These are phyloP conservation scores for Heritiera littoralis DNA, from an alignment of 345 rosid species.

Conservation along the genomic window DNA sequence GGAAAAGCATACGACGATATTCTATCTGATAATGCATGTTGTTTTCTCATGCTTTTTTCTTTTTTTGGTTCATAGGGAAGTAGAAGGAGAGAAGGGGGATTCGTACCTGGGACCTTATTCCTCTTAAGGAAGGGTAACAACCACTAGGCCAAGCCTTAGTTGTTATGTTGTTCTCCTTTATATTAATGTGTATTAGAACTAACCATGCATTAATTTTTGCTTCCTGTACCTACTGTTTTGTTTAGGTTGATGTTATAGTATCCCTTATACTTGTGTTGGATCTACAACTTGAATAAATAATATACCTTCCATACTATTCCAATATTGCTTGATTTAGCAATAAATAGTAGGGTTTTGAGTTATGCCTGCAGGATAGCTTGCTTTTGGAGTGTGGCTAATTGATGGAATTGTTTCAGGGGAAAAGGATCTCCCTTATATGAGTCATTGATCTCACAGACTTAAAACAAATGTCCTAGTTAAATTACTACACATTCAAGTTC, in stretches of 20 bases:
- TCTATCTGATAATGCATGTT: constrained; percentile 5
- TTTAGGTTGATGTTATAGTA: neutral
- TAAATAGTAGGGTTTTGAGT: constrained; percentile 1
- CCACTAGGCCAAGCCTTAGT: too few species aligned
- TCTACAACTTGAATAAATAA: too few species aligned
- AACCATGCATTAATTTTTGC: neutral
- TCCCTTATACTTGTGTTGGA: too few species aligned
- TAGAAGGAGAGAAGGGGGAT: too few species aligned
- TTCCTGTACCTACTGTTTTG: neutral
- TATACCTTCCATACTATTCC: too few species aligned
- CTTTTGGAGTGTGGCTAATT: neutral
- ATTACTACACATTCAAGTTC: neutral
- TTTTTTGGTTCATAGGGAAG: too few species aligned
- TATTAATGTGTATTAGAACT: neutral
- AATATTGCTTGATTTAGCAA: neutral
- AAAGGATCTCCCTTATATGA: neutral
- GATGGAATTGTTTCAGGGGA: constrained; percentile 7
- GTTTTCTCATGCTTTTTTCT: neutral
- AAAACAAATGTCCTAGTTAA: neutral
- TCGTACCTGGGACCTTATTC: too few species aligned
- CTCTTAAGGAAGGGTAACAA: too few species aligned
- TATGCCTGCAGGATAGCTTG: neutral
- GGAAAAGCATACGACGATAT: neutral
- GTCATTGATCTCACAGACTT: constrained; percentile 8
- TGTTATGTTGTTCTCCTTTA: too few species aligned